Evolutionary conservation across 768 basidiomycete species (phyloP).

Genomic region (Galerina marginata): DNA sequence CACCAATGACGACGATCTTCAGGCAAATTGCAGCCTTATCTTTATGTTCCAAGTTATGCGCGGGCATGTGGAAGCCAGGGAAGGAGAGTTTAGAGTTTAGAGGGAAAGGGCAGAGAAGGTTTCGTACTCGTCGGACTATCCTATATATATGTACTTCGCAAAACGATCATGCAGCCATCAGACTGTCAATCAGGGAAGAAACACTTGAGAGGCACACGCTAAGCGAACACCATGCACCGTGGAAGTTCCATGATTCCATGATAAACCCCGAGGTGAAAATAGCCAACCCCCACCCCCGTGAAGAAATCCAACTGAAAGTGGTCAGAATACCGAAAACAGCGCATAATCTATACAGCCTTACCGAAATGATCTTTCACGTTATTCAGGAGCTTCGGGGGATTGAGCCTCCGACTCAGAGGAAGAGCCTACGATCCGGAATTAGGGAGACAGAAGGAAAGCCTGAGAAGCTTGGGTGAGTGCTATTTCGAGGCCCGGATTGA

Average conservation of each 20-base stretch:
- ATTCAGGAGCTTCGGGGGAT: background rate
- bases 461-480: slow-evolving; percentile 5
- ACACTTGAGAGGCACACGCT: slow-evolving; percentile 13
- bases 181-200: slow-evolving; percentile 20
- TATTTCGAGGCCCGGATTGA: slow-evolving; percentile 4
- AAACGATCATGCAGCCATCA: slow-evolving; percentile 18
- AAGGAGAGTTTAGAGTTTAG: slow-evolving; percentile 6
- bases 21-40: slow-evolving; percentile 14
- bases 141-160: slow-evolving; percentile 12
- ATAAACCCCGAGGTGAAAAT: slow-evolving; percentile 9
- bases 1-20: slow-evolving; percentile 41
- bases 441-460: slow-evolving; percentile 5
- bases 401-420: slow-evolving; percentile 2
- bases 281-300: background rate
- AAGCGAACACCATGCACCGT: slow-evolving; percentile 14
- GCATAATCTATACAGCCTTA: background rate
- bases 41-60: slow-evolving; percentile 7
- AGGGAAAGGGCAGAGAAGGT: slow-evolving; percentile 5
- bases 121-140: slow-evolving; percentile 12
- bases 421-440: slow-evolving; percentile 2
- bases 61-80: slow-evolving; percentile 6
- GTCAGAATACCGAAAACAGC: background rate
- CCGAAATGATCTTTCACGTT: background rate
- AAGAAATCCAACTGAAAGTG: background rate
- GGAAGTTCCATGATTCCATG: slow-evolving; percentile 4